Base-by-base conservation (phyloP, 164 flowering plant species). In the Liriodendron chinense region DNA sequence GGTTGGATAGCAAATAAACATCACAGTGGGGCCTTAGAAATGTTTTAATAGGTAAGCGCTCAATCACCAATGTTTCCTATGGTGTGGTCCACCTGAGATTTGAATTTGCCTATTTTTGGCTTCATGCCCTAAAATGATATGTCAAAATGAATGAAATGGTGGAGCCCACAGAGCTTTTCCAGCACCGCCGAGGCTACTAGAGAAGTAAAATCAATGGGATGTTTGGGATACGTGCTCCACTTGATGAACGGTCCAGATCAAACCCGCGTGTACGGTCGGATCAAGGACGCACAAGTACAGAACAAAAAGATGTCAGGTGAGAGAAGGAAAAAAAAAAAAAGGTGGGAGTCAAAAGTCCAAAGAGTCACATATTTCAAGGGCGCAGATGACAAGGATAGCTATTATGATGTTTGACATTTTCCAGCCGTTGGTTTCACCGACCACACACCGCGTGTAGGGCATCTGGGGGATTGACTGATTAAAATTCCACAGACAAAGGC, bases 331-430 rank as follows among this genome's bases (percentile, higher is more conserved):
- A 57, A 57, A 57, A 13, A 13, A 14, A 57, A 56, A 56, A 0
- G 16, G 20, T 12, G n/a, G n/a, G 10, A 57, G 62, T 57, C 16
- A 57, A 10, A 14, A 57, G n/a, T 57, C 62, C n/a, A 9, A 13
- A 20, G 62, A n/a, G 62, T 14, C 62, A 14, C 62, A 57, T 2
- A 57, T 20, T 20, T 20, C 16, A 57, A 57, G 16, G 12, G n/a
- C 3, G 16, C 20, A 57, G 62, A 7, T 7, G 67, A 64, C 67
- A 64, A 64, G 24, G 12, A 64, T 12, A 26, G 24, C 14, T 22
- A 64, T 64, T 22, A 64, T 64, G 67, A 23, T 64, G 67, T 64
- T 64, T 64, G 67, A 64, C 67, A 64, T 64, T 64, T 13, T 23
- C 5, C 67, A 34, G 1, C 16, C 12, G 13, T 24, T 21, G 28